Evolutionary conservation across 345 rosid genomes (phyloP).

Genomic region (Laguncularia racemosa): DNA sequence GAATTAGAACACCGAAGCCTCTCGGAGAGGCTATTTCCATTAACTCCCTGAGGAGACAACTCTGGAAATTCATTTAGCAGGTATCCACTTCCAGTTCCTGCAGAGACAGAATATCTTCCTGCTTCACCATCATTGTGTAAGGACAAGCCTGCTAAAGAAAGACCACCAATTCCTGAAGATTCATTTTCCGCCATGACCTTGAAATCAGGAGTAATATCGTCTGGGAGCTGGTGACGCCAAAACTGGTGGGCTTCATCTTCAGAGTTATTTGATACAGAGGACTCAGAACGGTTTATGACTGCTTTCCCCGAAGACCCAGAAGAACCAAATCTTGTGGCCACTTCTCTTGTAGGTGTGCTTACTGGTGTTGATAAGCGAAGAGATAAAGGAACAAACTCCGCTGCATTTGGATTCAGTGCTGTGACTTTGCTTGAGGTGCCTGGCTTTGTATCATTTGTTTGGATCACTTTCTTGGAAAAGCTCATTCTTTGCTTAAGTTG

Average conservation of each 20-base stretch:
- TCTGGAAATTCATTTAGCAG: conserved; percentile 41
- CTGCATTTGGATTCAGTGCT: conserved; percentile 90
- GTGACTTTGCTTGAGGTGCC: conserved; percentile 47
- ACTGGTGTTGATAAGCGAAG: conserved; percentile 56
- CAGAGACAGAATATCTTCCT: conserved; percentile 43
- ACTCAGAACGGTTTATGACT: conserved; percentile 61
- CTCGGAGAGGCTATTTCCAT: conserved; percentile 48
- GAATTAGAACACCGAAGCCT: conserved; percentile 50
- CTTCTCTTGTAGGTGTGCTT: conserved; percentile 37
- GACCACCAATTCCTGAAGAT: conserved; percentile 48
- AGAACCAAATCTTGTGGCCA: conserved; percentile 34
- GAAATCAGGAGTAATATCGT: conserved; percentile 93
- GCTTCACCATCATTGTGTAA: conserved; percentile 48
- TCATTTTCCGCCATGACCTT: conserved; percentile 72
- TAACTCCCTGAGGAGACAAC: conserved; percentile 37
- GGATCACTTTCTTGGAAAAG: conserved; percentile 70
- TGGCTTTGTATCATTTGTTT: conserved; percentile 49
- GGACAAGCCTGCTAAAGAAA: conserved; percentile 71
- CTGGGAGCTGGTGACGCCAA: conserved; percentile 95
- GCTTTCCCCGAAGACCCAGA: conserved; percentile 56
- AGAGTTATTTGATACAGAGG: conserved; percentile 66
- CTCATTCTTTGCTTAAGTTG: conserved; percentile 58
- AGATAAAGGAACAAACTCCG: conserved; percentile 83
- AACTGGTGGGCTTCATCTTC: conserved; percentile 91
- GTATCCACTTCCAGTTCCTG: conserved; percentile 50